Base-by-base conservation (phyloP, 2,329 filamentous ascomycete species). In the Mycocentrospora acerina region DNA sequence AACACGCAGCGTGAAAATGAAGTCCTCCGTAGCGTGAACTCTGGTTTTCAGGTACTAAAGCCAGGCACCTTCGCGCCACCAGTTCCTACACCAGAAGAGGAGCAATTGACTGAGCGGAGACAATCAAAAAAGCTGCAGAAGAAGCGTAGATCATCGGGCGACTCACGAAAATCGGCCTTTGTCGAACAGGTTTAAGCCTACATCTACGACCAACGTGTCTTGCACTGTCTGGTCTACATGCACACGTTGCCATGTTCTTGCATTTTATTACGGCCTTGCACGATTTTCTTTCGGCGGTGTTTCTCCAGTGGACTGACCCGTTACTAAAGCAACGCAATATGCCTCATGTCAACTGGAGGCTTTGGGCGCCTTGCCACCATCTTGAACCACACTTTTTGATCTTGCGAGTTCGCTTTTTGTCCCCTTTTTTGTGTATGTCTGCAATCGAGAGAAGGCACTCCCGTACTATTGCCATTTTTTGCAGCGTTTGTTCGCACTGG, bases 81-180 rank as follows among this genome's bases (percentile, higher is more conserved):
- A 15, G 19, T 22, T 9, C 19, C 19, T 6, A 57, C 58, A 4
- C 56, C 60, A 24, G 58, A 62, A 28, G 55, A 60, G 24, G 32
- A 52, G 40, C 47, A 59, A 37, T 29, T 56, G n/a, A 49, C 58
- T 7, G 59, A 66, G 35, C 61, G 60, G 52, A 66, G 64, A 40
- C 58, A 64, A 29, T 66, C 67, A 5, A 67, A 59, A 39, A 68
- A 65, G 42, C 60, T 72, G 3, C 69, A 72, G 42, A 74, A 73
- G 61, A 72, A 70, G 44, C 58, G 66, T 14, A 58, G 57, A 42
- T 53, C 60, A 24, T 67, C 63, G 18, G 41, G 42, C 16, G 48
- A 46, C 12, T 64, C 62, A 18, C 50, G 60, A 24, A 53, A 53
- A 19, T 67, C 64, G n/a, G 58, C 61, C 32, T 68, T 68, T 36